phyloP scores from a whole-genome alignment of 257 asterid species.

The Salvia miltiorrhiza region DNA sequence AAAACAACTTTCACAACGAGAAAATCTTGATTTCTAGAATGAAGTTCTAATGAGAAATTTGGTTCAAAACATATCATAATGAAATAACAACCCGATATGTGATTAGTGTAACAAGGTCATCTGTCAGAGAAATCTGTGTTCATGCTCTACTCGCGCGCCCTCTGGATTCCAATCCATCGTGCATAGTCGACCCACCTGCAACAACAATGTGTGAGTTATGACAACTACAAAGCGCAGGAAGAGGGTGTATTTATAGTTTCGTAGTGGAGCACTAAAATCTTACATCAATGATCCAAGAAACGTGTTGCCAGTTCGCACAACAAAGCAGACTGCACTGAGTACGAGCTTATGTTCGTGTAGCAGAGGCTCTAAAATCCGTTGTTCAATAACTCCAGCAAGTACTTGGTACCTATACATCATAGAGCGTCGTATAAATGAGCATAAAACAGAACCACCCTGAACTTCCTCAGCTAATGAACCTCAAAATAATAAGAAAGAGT shows the following conservation, averaged over 20 bases:
- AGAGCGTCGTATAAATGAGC: conserved; percentile 4
- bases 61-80: conserved; percentile 3
- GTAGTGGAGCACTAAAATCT: conserved; percentile 14
- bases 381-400: conserved; percentile 88
- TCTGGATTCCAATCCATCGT: conserved; percentile 81
- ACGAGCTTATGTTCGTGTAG: conserved; percentile 76
- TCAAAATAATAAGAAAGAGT: background rate
- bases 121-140: background rate
- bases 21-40: background rate
- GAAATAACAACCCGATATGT: background rate
- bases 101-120: background rate
- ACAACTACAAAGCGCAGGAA: background rate
- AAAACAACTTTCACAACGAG: background rate
- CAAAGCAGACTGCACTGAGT: conserved; percentile 79
- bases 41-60: background rate
- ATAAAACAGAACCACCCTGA: background rate
- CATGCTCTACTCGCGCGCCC: conserved; percentile 46
- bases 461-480: background rate
- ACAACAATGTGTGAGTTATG: background rate
- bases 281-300: conserved; percentile 93
- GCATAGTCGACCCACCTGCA: conserved; percentile 99
- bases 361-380: conserved; percentile 77
- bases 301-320: conserved; percentile 89
- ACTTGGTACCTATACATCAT: conserved; percentile 68
- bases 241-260: background rate